These are phyloP conservation scores for Triangularia setosa DNA, from an alignment of 2,329 filamentous ascomycete genomes.

Conservation along the genomic window DNA sequence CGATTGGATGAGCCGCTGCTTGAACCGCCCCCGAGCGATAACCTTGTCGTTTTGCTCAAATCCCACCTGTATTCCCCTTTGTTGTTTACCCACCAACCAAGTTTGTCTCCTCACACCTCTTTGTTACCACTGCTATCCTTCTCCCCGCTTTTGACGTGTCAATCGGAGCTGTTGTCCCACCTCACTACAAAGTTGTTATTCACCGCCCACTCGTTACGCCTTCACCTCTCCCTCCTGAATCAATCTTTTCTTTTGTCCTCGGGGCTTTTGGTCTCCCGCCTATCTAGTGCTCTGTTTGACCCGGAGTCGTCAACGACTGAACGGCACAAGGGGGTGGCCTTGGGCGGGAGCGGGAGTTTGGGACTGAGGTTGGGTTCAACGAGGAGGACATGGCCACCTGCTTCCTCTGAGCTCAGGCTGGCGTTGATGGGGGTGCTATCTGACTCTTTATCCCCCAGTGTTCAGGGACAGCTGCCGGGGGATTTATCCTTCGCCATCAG, in stretches of 20 bases:
- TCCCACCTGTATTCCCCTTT: constrained; percentile 33
- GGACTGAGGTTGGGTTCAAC: constrained; percentile 69
- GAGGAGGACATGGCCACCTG: constrained; percentile 83
- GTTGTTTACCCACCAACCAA: constrained; percentile 2
- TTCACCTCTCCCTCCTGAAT: constrained; percentile 70
- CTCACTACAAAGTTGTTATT: constrained; percentile 75
- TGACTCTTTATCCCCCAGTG: constrained; percentile 42
- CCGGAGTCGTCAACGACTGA: constrained; percentile 77
- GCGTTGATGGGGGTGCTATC: constrained; percentile 80
- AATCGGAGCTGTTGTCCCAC: constrained; percentile 72
- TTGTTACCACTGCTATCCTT: constrained; percentile 69
- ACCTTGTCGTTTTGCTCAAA: constrained; percentile 39
- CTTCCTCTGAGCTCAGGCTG: constrained; percentile 86
- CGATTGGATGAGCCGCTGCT: constrained; percentile 39
- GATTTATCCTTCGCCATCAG: constrained; percentile 80
- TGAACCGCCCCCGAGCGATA: constrained; percentile 30
- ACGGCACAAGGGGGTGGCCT: constrained; percentile 63
- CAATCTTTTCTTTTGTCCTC: constrained; percentile 83
- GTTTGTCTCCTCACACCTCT: constrained; percentile 52
- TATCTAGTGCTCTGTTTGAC: constrained; percentile 82
- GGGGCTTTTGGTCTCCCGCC: constrained; percentile 73
- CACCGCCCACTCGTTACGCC: constrained; percentile 63
- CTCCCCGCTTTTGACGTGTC: constrained; percentile 66
- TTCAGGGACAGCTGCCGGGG: constrained; percentile 55
- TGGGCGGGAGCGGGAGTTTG: constrained; percentile 63